Percentiles rank a stretch among this genome's conserved stretches.
Conservation (phyloP, 2,329 filamentous ascomycete species). For the Anthostomella pinea region DNA sequence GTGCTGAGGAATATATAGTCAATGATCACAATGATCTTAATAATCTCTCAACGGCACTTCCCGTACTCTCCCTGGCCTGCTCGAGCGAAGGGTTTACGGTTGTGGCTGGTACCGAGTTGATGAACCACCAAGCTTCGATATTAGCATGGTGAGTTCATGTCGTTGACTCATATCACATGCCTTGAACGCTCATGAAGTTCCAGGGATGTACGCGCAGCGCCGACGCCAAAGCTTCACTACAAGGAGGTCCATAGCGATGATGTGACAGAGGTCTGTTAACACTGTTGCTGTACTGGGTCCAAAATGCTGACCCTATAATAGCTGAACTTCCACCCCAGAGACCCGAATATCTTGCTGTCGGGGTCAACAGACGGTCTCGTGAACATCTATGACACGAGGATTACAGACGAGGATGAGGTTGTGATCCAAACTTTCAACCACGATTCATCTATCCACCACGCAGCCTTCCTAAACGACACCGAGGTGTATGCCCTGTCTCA, state of each 20-base stretch:
- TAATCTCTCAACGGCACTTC: too few relatives aligned
- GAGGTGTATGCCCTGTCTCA: slow-evolving; percentile 73
- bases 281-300: not conserved
- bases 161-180: too few relatives aligned
- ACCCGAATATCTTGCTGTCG: slow-evolving; percentile 63
- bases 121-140: slow-evolving; percentile 60
- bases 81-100: slow-evolving; percentile 55
- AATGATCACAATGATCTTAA: too few relatives aligned
- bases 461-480: slow-evolving; percentile 64
- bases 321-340: slow-evolving; percentile 59
- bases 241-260: slow-evolving; percentile 67
- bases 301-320: slow-evolving; percentile 29
- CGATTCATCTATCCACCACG: slow-evolving; percentile 69
- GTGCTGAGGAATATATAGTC: slow-evolving; percentile 37
- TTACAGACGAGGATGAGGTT: slow-evolving; percentile 73
- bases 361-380: slow-evolving; percentile 78
- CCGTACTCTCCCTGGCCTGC: slow-evolving; percentile 66
- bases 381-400: slow-evolving; percentile 70
- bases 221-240: slow-evolving; percentile 51
- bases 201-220: slow-evolving; percentile 57
- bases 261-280: slow-evolving; percentile 51
- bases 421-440: slow-evolving; percentile 78
- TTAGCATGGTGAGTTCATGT: slow-evolving; percentile 59
- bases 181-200: slow-evolving; percentile 15
- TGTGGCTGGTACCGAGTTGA: slow-evolving; percentile 71